Conservation (phyloP, 1,284 basidiomycete species). For the Austroboletus olivaceoglutinosus region DNA sequence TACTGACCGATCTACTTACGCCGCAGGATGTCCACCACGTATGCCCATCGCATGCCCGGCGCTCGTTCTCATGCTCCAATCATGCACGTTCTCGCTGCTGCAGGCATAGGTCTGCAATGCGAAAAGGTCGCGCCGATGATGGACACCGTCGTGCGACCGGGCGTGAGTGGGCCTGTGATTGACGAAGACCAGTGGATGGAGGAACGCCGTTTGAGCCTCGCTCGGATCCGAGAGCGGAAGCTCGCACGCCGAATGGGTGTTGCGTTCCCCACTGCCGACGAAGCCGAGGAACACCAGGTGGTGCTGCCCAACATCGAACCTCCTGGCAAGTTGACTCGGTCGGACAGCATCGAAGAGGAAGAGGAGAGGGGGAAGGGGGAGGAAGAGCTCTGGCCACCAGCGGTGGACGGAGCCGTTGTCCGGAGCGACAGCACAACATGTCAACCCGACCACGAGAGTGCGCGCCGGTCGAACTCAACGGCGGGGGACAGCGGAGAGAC, state of each 20-base stretch:
- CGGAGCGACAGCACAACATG: constrained; percentile 1
- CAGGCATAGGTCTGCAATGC: constrained; percentile 42
- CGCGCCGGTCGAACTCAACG: constrained; percentile 1
- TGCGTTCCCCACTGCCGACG: constrained; percentile 13
- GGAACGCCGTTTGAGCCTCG: constrained; percentile 40
- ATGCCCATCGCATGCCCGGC: constrained; percentile 72
- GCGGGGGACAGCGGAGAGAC: constrained; percentile 21
- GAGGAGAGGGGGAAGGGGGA: constrained; percentile 20
- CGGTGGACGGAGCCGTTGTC: not conserved
- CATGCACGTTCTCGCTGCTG: constrained; percentile 58
- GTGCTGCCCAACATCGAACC: constrained; percentile 22
- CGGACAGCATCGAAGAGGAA: constrained; percentile 35
- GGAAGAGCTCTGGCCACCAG: not conserved
- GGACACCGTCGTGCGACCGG: constrained; percentile 5
- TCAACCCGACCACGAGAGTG: constrained; percentile 6
- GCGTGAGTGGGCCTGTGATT: constrained; percentile 24
- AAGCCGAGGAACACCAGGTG: constrained; percentile 17
- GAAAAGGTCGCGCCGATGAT: constrained; percentile 17
- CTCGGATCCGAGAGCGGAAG: constrained; percentile 39
- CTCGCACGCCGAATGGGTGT: constrained; percentile 33
- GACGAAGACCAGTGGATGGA: constrained; percentile 48
- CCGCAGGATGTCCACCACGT: constrained; percentile 55
- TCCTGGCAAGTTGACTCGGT: constrained; percentile 28
- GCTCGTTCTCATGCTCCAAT: constrained; percentile 71
- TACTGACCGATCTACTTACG: constrained; percentile 1